Conservation (phyloP, 169 alveolate genomes). For the Amoebophrya sp. region DNA sequence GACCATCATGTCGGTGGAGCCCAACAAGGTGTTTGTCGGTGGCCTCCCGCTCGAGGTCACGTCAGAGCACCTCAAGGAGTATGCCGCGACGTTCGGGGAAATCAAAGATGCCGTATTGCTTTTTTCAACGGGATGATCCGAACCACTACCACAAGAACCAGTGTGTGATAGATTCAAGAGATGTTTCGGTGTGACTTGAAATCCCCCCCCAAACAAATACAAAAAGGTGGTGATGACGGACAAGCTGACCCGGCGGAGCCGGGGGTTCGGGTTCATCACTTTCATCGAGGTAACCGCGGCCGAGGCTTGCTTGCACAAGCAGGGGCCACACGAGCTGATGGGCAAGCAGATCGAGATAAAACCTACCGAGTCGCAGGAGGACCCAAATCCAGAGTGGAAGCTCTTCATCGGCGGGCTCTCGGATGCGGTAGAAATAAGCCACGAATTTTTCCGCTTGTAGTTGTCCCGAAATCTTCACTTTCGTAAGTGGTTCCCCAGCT, state of each 20-base stretch:
- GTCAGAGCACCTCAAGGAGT: neutral
- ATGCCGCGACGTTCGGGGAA: neutral
- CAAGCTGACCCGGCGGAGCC: slow-evolving; percentile 52
- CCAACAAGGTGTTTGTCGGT: slow-evolving; percentile 15
- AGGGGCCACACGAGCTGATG: neutral
- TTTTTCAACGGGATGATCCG: neutral
- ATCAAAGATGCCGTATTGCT: neutral
- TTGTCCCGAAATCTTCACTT: too few relatives aligned
- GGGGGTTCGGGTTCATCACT: slow-evolving; percentile 73
- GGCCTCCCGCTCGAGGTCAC: slow-evolving; percentile 8
- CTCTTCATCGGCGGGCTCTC: neutral
- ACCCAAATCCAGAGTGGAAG: neutral
- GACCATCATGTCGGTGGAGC: too few relatives aligned
- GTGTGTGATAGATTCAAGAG: neutral
- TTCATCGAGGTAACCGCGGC: slow-evolving; percentile 8
- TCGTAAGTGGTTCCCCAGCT: neutral
- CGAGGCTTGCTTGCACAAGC: neutral
- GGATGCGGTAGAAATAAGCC: neutral
- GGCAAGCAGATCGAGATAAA: neutral
- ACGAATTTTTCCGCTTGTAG: too few relatives aligned
- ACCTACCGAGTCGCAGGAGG: neutral
- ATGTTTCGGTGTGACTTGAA: neutral
- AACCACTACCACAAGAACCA: neutral
- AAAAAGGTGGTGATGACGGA: slow-evolving; percentile 23
- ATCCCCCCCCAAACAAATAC: neutral